Evolutionary conservation across 176 grass and related monocot species (phyloP), one percentile per base, ranked within the genome.

Genomic region (Triticum turgidum): DNA sequence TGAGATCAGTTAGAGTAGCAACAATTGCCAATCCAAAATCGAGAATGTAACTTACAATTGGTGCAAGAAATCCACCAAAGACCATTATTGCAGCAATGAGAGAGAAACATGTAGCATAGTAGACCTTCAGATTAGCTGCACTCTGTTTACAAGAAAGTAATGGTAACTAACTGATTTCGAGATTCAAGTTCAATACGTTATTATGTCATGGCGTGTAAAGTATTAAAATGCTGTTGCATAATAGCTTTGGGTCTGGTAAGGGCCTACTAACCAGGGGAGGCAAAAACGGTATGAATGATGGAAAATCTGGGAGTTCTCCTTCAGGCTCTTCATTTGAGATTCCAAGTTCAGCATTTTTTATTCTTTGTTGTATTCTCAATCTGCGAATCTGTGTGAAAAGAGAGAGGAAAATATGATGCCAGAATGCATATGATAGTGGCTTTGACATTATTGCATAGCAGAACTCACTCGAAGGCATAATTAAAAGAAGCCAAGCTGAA

Each of bases 281-380:
- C 62, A 99, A 82, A 86, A 99, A 99, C 7, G 94, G 97, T 44
- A 99, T 99, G 78, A 96, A 99, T 49, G 97, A 99, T 68, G 97
- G 97, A 85, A 99, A 99, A 91, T 99, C 97, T 81, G 97, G 97
- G 78, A 99, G 89, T 88, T 96, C 97, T 61, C 85, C 78, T 81
- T 96, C 92, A 68, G 85, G 87, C 65, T 88, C 92, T 59, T 99
- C 97, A 69, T 79, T 89, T 82, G 87, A 91, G 61, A 94, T 94
- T 84, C 97, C 97, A 78, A 96, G 97, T 82, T 99, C 94, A 52
- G 83, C 92, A 93, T 91, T 99, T 87, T 87, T 99, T 89, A 99
- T 96, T 88, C 97, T 96, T 83, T 99, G 97, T 22, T 99, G 97
- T 96, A 99, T 99, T 87, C 97, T 93, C 85, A 99, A 77, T 42